Evolutionary conservation across 768 basidiomycete species (phyloP), one percentile per base, ranked within the genome.

Genomic region (Podaxis sp.): DNA sequence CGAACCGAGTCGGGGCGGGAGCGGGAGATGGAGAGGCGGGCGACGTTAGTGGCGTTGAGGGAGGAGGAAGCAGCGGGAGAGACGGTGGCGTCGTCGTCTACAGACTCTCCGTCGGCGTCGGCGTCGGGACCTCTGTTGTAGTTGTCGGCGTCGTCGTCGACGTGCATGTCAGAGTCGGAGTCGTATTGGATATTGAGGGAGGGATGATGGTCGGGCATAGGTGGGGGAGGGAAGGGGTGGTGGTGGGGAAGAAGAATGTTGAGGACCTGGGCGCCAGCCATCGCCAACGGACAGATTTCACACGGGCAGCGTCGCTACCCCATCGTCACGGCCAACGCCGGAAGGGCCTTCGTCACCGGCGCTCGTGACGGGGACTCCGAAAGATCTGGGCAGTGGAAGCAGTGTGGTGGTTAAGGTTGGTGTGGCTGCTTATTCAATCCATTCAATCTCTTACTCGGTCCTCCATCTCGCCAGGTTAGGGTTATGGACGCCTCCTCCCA

Each of bases 111-210:
- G 67, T 88, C 87, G 46, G 85, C 81, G 68, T 90, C 88, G 61
- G 80, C 77, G 72, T 87, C 87, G 62, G 79, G 77, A 67, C 83
- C 83, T 57, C 74, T 74, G 59, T 73, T 75, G 69, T 74, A 72
- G 75, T 82, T 81, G 74, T 85, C 82, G 65, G 74, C 69, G 72
- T 84, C 84, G 63, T 84, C 85, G 81, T 90, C 88, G 75, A 90
- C 75, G 71, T 88, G 82, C 89, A 91, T 90, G 72, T 86, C 84
- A 69, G 86, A 77, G 72, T 82, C 81, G 76, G 80, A 82, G 77
- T 86, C 83, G 68, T 87, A 88, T 74, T 78, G 77, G 73, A 85
- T 75, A 76, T 79, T 79, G 73, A 85, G 83, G 67, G 78, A 77
- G 69, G 76, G 75, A 69, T 75, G 73, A 68, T 67, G 70, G 63